Percentiles rank a stretch among this genome's conserved stretches.
phyloP scores from a whole-genome alignment of 768 basidiomycete species.

The Dictyophora rubrovolvata region DNA sequence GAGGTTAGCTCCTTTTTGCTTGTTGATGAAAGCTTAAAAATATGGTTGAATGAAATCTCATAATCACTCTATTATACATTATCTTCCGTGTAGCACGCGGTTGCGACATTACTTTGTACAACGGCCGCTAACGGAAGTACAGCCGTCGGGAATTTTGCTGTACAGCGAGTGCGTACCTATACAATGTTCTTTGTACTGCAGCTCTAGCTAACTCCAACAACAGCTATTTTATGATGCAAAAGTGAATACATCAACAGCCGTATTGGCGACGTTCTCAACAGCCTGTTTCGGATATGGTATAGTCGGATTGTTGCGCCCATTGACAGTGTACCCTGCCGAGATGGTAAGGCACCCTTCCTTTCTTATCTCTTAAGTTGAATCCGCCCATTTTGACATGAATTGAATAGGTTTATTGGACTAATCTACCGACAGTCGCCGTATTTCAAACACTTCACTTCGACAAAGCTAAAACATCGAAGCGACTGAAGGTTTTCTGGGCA shows the following conservation, averaged over 20 bases:
- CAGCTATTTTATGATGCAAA: slow-evolving; percentile 53
- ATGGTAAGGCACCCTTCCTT: slow-evolving; percentile 27
- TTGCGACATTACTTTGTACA: slow-evolving; percentile 45
- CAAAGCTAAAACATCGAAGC: slow-evolving; percentile 4
- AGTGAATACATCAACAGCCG: slow-evolving; percentile 42
- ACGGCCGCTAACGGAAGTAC: slow-evolving; percentile 44
- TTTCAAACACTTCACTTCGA: slow-evolving; percentile 32
- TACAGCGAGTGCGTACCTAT: slow-evolving; percentile 36
- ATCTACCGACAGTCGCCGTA: slow-evolving; percentile 46
- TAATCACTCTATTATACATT: too few species aligned
- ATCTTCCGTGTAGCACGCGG: slow-evolving; percentile 37
- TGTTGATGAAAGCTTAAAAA: neutral
- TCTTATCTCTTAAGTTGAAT: neutral
- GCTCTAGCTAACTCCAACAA: neutral
- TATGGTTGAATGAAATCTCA: neutral
- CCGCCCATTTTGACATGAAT: neutral
- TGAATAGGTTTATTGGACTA: slow-evolving; percentile 38
- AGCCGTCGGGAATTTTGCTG: slow-evolving; percentile 51
- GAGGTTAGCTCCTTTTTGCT: slow-evolving; percentile 30
- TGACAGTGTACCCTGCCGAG: slow-evolving; percentile 52
- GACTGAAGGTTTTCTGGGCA: slow-evolving; percentile 17
- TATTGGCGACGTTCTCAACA: slow-evolving; percentile 36
- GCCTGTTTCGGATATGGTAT: slow-evolving; percentile 40
- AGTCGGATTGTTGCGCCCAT: slow-evolving; percentile 46
- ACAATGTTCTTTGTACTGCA: neutral